Percentiles rank a stretch among this genome's conserved stretches.
These are phyloP conservation scores for Monarda citriodora DNA, from an alignment of 305 asterid genomes.

Conservation along the genomic window DNA sequence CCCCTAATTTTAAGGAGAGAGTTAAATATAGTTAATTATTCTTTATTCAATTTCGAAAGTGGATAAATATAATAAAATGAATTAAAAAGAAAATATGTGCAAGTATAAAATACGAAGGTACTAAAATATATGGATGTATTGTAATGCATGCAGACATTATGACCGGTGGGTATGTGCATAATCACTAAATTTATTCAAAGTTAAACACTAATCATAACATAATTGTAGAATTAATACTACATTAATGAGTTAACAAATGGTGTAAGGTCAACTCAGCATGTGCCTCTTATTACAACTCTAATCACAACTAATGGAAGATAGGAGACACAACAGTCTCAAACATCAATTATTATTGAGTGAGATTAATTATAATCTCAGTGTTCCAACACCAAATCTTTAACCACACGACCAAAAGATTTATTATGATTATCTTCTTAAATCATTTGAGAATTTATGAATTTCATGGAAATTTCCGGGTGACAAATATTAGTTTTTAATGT, in stretches of 20 bases:
- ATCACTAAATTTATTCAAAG: conserved; percentile 12
- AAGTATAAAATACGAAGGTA: too few species aligned
- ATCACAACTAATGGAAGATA: conserved; percentile 23
- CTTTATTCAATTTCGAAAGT: too few species aligned
- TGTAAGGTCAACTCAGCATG: conserved; percentile 36
- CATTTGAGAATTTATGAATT: background rate
- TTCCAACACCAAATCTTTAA: conserved; percentile 25
- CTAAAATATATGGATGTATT: conserved; percentile 1
- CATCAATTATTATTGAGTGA: background rate
- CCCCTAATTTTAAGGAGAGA: too few species aligned
- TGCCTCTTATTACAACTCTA: conserved; percentile 11
- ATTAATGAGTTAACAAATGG: conserved; percentile 17
- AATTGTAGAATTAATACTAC: background rate
- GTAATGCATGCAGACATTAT: conserved; percentile 17
- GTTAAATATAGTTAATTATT: too few species aligned
- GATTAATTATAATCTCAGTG: conserved; percentile 15
- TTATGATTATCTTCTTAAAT: background rate
- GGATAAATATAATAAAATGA: too few species aligned
- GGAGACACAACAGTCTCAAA: conserved; percentile 33
- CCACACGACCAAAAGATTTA: conserved; percentile 20
- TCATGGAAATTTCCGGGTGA: background rate
- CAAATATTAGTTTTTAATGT: background rate
- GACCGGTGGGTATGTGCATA: conserved; percentile 30
- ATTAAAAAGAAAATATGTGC: too few species aligned
- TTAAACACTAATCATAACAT: conserved; percentile 10